Conservation (phyloP, 139 green algal species). For the Desmodesmus armatus region DNA sequence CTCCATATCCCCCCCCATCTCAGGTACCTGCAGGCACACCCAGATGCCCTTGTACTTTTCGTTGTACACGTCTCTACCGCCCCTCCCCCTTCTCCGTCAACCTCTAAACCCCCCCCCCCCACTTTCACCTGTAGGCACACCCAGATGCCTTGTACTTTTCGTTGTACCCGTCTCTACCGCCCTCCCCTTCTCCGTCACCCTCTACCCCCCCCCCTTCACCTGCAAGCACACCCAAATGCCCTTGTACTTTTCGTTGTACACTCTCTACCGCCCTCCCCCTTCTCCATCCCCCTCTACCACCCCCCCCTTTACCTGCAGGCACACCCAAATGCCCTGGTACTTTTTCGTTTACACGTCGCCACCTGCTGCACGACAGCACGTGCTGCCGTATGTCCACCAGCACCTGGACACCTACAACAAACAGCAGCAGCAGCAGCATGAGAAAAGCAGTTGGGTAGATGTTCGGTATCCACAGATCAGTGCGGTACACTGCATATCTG, state of each 20-base stretch:
- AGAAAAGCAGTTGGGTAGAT: no score
- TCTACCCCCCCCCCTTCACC: not conserved
- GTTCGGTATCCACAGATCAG: no score
- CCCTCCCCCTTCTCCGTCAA: not conserved
- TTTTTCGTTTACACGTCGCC: constrained; percentile 73
- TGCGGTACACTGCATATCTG: no score
- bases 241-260: constrained; percentile 92
- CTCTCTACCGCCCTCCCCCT: not conserved
- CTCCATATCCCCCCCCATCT: not conserved
- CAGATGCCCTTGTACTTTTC: constrained; percentile 96
- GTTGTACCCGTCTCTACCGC: constrained; percentile 67
- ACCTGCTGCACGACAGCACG: constrained; percentile 57
- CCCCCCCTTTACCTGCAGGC: constrained; percentile 67
- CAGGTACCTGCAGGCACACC: constrained; percentile 84
- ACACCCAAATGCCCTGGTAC: constrained; percentile 97
- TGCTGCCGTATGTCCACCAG: constrained; percentile 87
- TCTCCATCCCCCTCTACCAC: not conserved
- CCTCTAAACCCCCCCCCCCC: not conserved
- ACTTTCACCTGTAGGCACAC: constrained; percentile 77
- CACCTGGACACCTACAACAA: constrained; percentile 57
- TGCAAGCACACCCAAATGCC: constrained; percentile 93
- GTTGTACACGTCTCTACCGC: no score
- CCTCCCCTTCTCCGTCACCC: not conserved
- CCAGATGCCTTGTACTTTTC: constrained; percentile 96
- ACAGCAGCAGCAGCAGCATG: no score